phyloP scores from a whole-genome alignment of 495 filamentous ascomycete species.

The Neurospora cerealis region DNA sequence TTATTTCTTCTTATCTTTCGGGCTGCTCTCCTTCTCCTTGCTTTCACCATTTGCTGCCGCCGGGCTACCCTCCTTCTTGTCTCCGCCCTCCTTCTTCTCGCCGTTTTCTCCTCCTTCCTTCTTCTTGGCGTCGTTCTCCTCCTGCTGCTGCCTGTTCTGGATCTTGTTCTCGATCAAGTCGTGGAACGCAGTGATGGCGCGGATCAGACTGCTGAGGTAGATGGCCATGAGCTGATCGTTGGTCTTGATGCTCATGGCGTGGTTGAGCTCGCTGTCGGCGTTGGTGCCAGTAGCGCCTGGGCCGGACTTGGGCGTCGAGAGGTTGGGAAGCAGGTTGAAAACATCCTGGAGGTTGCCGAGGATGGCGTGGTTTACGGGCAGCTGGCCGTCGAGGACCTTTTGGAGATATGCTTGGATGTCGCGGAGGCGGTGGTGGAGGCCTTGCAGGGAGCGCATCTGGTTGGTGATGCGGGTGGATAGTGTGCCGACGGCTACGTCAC shows the following conservation, averaged over 20 bases:
- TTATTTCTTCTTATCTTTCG: slow-evolving; percentile 30
- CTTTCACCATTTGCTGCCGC: slow-evolving; percentile 51
- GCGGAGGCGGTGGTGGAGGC: slow-evolving; percentile 85
- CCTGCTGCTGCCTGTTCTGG: slow-evolving; percentile 93
- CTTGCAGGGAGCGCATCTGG: slow-evolving; percentile 94
- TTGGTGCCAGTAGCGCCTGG: slow-evolving; percentile 37
- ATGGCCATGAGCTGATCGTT: slow-evolving; percentile 98
- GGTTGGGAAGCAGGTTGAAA: slow-evolving; percentile 95
- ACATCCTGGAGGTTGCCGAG: slow-evolving; percentile 96
- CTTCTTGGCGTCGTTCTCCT: slow-evolving; percentile 76
- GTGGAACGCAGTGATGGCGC: slow-evolving; percentile 97
- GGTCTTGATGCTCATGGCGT: slow-evolving; percentile 97
- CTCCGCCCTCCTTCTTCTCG: slow-evolving; percentile 29
- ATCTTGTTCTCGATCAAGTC: slow-evolving; percentile 99
- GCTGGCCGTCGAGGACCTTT: slow-evolving; percentile 83
- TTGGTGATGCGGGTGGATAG: slow-evolving; percentile 95
- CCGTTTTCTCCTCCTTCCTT: slow-evolving; percentile 41
- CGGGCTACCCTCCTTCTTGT: slow-evolving; percentile 53
- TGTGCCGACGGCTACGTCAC: slow-evolving; percentile 97
- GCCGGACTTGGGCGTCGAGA: slow-evolving; percentile 64
- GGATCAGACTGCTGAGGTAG: slow-evolving; percentile 90
- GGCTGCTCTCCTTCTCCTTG: slow-evolving; percentile 24
- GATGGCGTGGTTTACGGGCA: slow-evolving; percentile 95
- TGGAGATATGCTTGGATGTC: slow-evolving; percentile 94
- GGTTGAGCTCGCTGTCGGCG: slow-evolving; percentile 64